A percentile compares a stretch with the other conserved stretches of the same genome.
Conservation (phyloP, 768 basidiomycete species). For the Xerocomellus intermedius region DNA sequence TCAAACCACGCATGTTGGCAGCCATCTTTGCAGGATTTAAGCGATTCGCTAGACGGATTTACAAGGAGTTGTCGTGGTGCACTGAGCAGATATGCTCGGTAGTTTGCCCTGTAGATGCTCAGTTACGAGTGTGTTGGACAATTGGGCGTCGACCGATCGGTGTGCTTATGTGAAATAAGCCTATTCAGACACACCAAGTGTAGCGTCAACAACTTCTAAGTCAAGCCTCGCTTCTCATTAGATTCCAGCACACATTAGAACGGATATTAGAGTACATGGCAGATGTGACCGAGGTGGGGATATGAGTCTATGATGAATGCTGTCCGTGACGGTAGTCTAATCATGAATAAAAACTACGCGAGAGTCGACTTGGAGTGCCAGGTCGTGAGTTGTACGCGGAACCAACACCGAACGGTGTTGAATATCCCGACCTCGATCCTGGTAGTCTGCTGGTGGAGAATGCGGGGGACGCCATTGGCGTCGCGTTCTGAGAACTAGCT, state of each 20-base stretch:
- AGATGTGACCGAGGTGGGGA: neutral
- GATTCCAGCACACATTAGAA: constrained; percentile 13
- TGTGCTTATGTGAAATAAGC: constrained; percentile 6
- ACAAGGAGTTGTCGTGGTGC: neutral
- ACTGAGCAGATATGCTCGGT: neutral
- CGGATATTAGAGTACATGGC: constrained; percentile 19
- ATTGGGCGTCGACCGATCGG: no score
- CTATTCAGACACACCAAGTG: neutral
- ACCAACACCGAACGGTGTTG: constrained; percentile 49
- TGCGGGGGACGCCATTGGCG: constrained; percentile 57
- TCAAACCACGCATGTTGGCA: constrained; percentile 86
- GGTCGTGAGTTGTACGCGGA: constrained; percentile 56
- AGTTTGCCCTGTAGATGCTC: neutral
- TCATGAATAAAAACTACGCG: constrained; percentile 37
- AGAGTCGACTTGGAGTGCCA: constrained; percentile 59
- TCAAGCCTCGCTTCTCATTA: neutral
- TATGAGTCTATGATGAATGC: constrained; percentile 11
- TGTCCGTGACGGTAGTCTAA: constrained; percentile 7
- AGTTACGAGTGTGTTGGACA: neutral
- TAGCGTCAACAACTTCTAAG: neutral
- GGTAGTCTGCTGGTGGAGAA: constrained; percentile 38
- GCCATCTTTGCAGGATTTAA: constrained; percentile 55
- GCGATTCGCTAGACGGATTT: neutral
- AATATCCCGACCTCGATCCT: constrained; percentile 54
- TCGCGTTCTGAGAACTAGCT: constrained; percentile 63